A percentile compares a stretch with the other conserved stretches of the same genome.
phyloP scores from a whole-genome alignment of 2,329 filamentous ascomycete genomes.

The Cladophialophora bantiana region DNA sequence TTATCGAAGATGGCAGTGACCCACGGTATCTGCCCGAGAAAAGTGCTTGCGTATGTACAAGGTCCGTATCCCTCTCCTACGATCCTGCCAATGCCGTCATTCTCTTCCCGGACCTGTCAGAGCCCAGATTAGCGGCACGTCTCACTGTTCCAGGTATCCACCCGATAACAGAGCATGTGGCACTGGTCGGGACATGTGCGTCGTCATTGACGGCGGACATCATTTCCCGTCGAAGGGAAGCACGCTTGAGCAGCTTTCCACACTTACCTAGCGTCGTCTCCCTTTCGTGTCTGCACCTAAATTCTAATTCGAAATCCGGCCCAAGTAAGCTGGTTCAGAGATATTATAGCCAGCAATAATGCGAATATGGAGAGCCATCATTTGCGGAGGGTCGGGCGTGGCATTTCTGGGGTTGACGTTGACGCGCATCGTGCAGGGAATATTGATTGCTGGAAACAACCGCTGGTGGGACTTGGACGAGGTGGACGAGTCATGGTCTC shows the following conservation, averaged over 20 bases:
- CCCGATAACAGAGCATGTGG: slow-evolving; percentile 12
- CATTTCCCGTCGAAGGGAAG: not conserved
- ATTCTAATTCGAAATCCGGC: not conserved
- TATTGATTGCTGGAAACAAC: not conserved
- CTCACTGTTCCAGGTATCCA: not conserved
- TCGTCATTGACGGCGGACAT: not conserved
- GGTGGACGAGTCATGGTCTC: slow-evolving; percentile 1
- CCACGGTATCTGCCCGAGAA: not conserved
- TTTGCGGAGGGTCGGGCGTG: not conserved
- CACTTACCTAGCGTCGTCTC: not conserved
- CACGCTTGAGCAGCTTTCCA: not conserved
- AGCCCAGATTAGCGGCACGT: slow-evolving; percentile 11
- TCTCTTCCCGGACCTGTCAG: slow-evolving; percentile 6
- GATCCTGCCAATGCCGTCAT: slow-evolving; percentile 4
- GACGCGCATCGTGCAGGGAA: slow-evolving; percentile 2
- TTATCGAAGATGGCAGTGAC: not conserved
- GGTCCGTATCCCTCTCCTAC: not conserved
- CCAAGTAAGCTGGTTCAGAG: not conserved
- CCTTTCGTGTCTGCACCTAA: not conserved
- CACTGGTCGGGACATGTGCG: slow-evolving; percentile 5
- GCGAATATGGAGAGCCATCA: not conserved
- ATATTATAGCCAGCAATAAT: not conserved
- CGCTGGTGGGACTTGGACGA: slow-evolving; percentile 1
- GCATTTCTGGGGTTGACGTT: not conserved
- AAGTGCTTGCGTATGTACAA: not conserved